These are phyloP conservation scores for Cyberlindnera japonica DNA, from an alignment of 805 yeast species.

Conservation along the genomic window DNA sequence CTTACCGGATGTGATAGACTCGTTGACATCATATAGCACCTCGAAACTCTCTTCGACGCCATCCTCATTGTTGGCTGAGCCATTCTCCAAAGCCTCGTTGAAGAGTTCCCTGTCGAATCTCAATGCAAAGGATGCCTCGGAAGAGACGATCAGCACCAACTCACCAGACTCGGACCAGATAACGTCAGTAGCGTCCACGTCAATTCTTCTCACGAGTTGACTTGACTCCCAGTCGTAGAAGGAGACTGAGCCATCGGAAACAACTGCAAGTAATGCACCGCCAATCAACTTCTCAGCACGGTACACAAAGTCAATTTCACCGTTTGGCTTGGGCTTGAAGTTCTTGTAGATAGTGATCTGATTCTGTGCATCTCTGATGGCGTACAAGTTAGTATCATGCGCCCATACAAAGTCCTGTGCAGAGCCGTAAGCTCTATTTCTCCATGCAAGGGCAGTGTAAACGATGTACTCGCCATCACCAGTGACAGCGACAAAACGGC, in stretches of 20 bases:
- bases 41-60: conserved; percentile 88
- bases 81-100: conserved; percentile 56
- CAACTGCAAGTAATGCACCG: conserved; percentile 84
- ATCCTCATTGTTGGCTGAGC: conserved; percentile 67
- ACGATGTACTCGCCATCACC: conserved; percentile 98
- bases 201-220: conserved; percentile 78
- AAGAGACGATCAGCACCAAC: conserved; percentile 68
- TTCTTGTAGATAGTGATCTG: conserved; percentile 72
- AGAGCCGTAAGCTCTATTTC: conserved; percentile 88
- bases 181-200: conserved; percentile 76
- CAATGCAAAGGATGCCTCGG: conserved; percentile 74
- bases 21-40: conserved; percentile 77
- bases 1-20: conserved; percentile 79
- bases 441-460: conserved; percentile 96
- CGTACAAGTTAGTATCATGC: conserved; percentile 82
- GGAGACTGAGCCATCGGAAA: conserved; percentile 77
- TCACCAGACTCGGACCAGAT: conserved; percentile 95
- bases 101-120: conserved; percentile 67
- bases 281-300: conserved; percentile 79
- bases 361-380: conserved; percentile 67
- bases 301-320: conserved; percentile 61
- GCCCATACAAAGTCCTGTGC: conserved; percentile 96
- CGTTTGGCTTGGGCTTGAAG: conserved; percentile 72
- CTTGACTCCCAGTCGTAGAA: conserved; percentile 96
- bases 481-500: conserved; percentile 92